Base-by-base conservation (phyloP, 1,284 basidiomycete genomes). In the Ganoderma lingzhi region DNA sequence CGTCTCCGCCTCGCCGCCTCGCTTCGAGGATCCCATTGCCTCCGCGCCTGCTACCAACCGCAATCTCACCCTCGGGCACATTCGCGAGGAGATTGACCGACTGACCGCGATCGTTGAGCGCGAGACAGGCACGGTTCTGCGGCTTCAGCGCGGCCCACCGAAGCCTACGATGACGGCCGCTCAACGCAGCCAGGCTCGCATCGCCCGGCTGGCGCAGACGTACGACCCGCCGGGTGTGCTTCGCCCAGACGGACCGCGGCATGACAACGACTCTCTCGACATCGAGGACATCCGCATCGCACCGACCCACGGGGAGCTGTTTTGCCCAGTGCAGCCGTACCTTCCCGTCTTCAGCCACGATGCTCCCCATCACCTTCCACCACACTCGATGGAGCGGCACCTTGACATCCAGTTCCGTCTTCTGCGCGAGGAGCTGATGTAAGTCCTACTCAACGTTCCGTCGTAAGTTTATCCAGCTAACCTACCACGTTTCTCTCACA, bases 51-150 rank as follows among this genome's bases (percentile, higher is more conserved):
- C 63, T 0, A 69, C 74, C 0, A 74, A 81, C 10, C 77, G 80
- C 6, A 76, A 77, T 32, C 82, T 85, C 19, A 78, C 85, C 51
- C 74, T 87, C n/a, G 71, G 79, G 3, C 72, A 76, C 6, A 80
- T 88, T 39, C 77, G 82, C 35, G 81, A 82, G 23, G 81, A 82
- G 30, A 80, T 89, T 8, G 75, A 79, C 1, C 83, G 84, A 8
- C 78, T 90, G 1, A 71, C 79, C 6, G 77, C 82, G 2, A 89
- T 91, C 55, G 82, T 89, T 8, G 71, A 78, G 17, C 80, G 86
- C n/a, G 86, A 86, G 74, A 72, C 73, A 0, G 70, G 76, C 56
- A 81, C 45, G 82, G 78, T 1, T 65, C 85, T 15, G 66, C 83
- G 2, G 82, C 30, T 82, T 83, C 4, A 59, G 70, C 6, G 41